Percentiles rank a stretch among this genome's conserved stretches.
phyloP scores from a whole-genome alignment of 148 eudicot genomes.

The Camellia granthamiana region DNA sequence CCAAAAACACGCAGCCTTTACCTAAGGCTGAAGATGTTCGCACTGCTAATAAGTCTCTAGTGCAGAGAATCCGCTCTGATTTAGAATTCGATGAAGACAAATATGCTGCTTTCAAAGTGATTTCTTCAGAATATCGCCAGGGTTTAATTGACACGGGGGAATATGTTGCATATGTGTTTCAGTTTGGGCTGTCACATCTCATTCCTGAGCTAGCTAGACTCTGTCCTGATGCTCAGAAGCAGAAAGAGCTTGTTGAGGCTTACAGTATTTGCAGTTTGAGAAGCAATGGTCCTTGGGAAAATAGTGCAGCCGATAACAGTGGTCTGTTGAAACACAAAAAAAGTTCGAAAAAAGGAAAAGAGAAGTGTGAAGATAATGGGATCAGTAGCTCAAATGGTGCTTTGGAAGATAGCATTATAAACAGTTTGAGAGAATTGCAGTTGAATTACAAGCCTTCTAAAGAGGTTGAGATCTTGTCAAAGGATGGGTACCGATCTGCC shows the following conservation, averaged over 20 bases:
- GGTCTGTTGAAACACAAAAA: constrained; percentile 31
- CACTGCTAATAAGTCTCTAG: constrained; percentile 75
- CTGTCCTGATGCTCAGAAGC: constrained; percentile 67
- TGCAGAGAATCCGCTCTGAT: constrained; percentile 65
- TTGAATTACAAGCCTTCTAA: constrained; percentile 41
- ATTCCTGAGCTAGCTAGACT: constrained; percentile 73
- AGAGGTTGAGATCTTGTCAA: constrained; percentile 49
- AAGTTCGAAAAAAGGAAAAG: constrained; percentile 53
- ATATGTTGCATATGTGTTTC: constrained; percentile 59
- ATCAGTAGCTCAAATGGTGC: constrained; percentile 37
- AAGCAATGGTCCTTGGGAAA: constrained; percentile 32
- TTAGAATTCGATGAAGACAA: constrained; percentile 61
- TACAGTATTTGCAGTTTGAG: constrained; percentile 35
- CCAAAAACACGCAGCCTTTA: constrained; percentile 22
- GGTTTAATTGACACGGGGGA: constrained; percentile 56
- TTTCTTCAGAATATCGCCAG: constrained; percentile 69
- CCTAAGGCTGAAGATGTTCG: constrained; percentile 47
- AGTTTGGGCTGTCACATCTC: constrained; percentile 75
- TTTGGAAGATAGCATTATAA: constrained; percentile 51
- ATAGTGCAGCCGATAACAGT: constrained; percentile 31
- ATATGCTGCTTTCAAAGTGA: constrained; percentile 53
- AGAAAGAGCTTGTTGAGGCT: constrained; percentile 64
- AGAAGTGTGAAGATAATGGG: constrained; percentile 39
- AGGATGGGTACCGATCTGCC: constrained; percentile 63
- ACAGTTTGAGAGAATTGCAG: constrained; percentile 57